Conservation (phyloP, 352 stramenopile species). For the Phytophthora boehmeriae region DNA sequence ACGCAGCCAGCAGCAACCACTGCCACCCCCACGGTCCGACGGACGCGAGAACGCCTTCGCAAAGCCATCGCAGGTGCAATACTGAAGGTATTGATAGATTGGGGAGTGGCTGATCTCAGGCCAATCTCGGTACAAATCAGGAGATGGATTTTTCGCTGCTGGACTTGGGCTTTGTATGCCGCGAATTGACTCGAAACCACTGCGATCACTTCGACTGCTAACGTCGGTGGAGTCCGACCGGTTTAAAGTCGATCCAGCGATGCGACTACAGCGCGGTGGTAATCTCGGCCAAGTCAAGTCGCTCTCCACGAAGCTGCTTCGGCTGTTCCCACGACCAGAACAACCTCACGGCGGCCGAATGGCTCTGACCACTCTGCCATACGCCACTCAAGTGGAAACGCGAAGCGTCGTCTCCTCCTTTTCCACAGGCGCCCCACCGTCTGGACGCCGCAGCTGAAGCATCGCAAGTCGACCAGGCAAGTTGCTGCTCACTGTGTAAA, state of each 20-base stretch:
- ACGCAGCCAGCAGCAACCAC: constrained; percentile 30
- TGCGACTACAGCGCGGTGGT: too few relatives aligned
- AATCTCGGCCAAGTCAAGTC: too few relatives aligned
- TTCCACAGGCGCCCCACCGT: not conserved
- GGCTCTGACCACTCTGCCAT: not conserved
- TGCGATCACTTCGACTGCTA: not conserved
- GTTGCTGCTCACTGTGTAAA: not conserved
- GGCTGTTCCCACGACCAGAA: too few relatives aligned
- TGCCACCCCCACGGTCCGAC: constrained; percentile 27
- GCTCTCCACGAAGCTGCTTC: too few relatives aligned
- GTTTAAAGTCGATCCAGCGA: too few relatives aligned
- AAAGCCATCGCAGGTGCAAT: not conserved
- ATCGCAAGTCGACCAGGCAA: not conserved
- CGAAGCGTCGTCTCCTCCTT: not conserved
- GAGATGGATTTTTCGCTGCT: not conserved
- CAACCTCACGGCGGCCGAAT: not conserved
- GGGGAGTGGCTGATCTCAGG: constrained; percentile 4
- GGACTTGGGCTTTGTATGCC: not conserved
- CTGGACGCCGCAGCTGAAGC: not conserved
- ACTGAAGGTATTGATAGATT: not conserved
- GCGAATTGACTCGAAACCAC: not conserved
- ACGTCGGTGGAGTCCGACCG: too few relatives aligned
- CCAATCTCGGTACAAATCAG: constrained; percentile 5
- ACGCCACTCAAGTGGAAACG: not conserved
- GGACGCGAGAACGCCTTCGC: constrained; percentile 15